Conservation (phyloP, 2,329 filamentous ascomycete species). For the Arthrobotrys conoides region DNA sequence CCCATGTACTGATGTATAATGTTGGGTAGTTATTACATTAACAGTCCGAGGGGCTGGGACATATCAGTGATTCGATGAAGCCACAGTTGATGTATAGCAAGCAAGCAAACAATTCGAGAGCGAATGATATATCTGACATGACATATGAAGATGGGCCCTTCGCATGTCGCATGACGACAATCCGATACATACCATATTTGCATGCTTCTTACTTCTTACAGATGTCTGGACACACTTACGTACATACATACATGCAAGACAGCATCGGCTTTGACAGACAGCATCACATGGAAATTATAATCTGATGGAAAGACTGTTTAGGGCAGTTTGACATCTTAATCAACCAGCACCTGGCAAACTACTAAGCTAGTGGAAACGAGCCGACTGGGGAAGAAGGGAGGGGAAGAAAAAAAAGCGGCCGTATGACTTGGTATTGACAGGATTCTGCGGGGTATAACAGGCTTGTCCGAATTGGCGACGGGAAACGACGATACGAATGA, state of each 20-base stretch:
- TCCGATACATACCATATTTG: background rate
- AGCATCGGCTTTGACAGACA: slow-evolving; percentile 18
- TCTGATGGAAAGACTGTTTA: slow-evolving; percentile 15
- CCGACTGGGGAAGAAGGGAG: slow-evolving; percentile 43
- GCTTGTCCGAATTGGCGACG: slow-evolving; percentile 40
- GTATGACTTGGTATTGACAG: slow-evolving; percentile 6
- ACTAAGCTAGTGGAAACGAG: slow-evolving; percentile 51
- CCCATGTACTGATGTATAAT: no score
- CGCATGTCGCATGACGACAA: slow-evolving; percentile 42
- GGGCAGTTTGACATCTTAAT: slow-evolving; percentile 25
- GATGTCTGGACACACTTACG: background rate
- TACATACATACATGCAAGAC: slow-evolving; percentile 1
- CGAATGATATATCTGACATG: slow-evolving; percentile 8
- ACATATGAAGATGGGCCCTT: slow-evolving; percentile 6
- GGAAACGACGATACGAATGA: slow-evolving; percentile 55
- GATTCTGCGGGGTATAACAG: slow-evolving; percentile 34
- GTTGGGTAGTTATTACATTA: background rate
- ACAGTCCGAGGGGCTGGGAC: background rate
- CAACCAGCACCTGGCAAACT: background rate
- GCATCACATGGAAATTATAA: background rate
- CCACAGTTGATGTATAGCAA: background rate
- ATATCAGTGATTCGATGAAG: background rate
- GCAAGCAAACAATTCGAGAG: no score
- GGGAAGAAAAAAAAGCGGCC: slow-evolving; percentile 16
- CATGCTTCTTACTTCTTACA: background rate